Evolutionary conservation across 257 asterid genomes (phyloP), one percentile per base, ranked within the genome.

Genomic region (Paraleonurus japonicus): DNA sequence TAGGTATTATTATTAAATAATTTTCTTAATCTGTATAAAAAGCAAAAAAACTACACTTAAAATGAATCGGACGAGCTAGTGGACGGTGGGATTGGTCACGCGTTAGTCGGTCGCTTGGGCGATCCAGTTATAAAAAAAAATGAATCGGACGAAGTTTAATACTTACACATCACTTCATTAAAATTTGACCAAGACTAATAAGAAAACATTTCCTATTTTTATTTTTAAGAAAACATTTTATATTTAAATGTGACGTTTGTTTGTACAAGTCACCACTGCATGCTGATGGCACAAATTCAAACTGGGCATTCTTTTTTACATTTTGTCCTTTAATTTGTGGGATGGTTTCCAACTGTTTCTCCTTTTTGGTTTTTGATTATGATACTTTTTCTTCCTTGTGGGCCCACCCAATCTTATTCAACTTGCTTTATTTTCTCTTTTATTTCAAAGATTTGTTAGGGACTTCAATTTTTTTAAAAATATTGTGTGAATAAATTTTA

Each of bases 241-340:
- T 4, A 15, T 15, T 45, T n/a, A n/a, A 45, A 47, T 47, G 37
- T 51, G 27, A 24, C n/a, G 35, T 11, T 23, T 35, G 10, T 62
- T 17, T 37, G 59, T 37, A 17, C 2, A 48, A 47, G n/a, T 3
- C 22, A 67, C 19, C 10, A 67, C 12, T 54, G 76, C 81, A 73
- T 87, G 86, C 78, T 67, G 47, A 80, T 59, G 76, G 73, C 80
- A 78, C 71, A 71, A 60, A 89, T 89, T 89, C 96, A 87, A 87
- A 85, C 75, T 79, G 80, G 72, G 68, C 51, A 64, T 59, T 63
- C 26, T 59, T 62, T 69, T 79, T 39, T 73, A n/a, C 27, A 30
- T 58, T 32, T 64, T 63, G 7, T 23, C 54, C 9, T 57, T 15
- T 16, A 35, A 22, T 32, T 61, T 73, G 61, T 73, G 77, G 79